Evolutionary conservation across 129 eudicot species (phyloP).

Genomic region (Helianthus tuberosus): DNA sequence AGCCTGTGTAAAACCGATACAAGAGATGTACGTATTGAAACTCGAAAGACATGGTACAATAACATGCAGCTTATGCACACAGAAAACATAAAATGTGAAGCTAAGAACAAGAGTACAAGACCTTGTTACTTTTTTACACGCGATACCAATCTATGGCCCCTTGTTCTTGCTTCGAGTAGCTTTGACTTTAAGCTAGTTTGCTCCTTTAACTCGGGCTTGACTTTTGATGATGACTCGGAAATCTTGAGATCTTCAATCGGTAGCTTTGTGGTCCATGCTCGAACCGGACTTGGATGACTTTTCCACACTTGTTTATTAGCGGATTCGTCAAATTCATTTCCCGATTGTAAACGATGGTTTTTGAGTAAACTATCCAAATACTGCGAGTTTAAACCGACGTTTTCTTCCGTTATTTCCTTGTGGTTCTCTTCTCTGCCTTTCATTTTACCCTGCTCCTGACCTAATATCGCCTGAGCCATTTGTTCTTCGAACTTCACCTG

Average conservation of each 20-base stretch:
- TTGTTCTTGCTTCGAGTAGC: slow-evolving; percentile 81
- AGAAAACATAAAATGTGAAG: background rate
- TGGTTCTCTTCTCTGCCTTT: slow-evolving; percentile 39
- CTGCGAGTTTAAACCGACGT: slow-evolving; percentile 49
- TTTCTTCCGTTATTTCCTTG: slow-evolving; percentile 50
- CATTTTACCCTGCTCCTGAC: slow-evolving; percentile 20
- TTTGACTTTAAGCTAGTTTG: slow-evolving; percentile 63
- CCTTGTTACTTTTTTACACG: slow-evolving; percentile 64
- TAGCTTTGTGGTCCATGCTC: slow-evolving; percentile 76
- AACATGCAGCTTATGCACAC: slow-evolving; percentile 36
- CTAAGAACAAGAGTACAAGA: slow-evolving; percentile 44
- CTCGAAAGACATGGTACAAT: slow-evolving; percentile 24
- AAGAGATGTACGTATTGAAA: slow-evolving; percentile 15
- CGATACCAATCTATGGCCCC: slow-evolving; percentile 78
- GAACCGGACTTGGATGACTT: slow-evolving; percentile 76
- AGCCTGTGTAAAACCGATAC: slow-evolving; percentile 12
- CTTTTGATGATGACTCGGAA: slow-evolving; percentile 65
- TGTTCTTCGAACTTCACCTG: slow-evolving; percentile 88
- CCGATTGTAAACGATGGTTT: slow-evolving; percentile 63
- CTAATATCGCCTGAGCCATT: slow-evolving; percentile 64
- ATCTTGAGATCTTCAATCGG: slow-evolving; percentile 54
- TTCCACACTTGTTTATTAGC: slow-evolving; percentile 52
- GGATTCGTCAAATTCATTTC: slow-evolving; percentile 43
- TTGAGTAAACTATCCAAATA: slow-evolving; percentile 63
- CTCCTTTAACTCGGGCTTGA: slow-evolving; percentile 60